A percentile compares a stretch with the other conserved stretches of the same genome.
Conservation (phyloP, 495 filamentous ascomycete species). For the Penicillium mononematosum region DNA sequence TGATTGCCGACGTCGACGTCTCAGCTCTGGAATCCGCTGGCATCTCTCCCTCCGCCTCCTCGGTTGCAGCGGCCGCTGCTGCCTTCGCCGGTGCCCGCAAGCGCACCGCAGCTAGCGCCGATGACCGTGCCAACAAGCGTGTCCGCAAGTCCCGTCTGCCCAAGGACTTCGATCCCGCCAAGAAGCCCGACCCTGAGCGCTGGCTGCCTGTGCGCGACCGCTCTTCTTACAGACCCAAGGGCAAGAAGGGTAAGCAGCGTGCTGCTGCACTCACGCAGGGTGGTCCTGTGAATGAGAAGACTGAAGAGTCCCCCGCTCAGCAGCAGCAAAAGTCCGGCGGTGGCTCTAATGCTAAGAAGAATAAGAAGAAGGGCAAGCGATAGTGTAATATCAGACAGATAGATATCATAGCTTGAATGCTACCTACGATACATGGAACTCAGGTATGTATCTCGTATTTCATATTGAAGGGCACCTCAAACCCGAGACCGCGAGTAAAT, state of each 20-base stretch:
- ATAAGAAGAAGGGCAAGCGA: slow-evolving; percentile 77
- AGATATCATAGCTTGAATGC: background rate
- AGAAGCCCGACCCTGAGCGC: slow-evolving; percentile 80
- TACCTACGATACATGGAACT: slow-evolving; percentile 5
- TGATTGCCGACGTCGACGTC: slow-evolving; percentile 66
- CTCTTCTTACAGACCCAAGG: slow-evolving; percentile 84
- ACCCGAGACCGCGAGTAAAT: background rate
- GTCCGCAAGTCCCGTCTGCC: slow-evolving; percentile 67
- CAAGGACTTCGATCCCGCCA: slow-evolving; percentile 72
- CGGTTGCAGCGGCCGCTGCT: slow-evolving; percentile 37
- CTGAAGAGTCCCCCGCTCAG: slow-evolving; percentile 57
- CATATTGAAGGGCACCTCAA: background rate
- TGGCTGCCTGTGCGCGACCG: slow-evolving; percentile 91
- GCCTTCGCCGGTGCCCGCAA: slow-evolving; percentile 53
- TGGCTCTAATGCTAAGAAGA: slow-evolving; percentile 58
- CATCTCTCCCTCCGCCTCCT: slow-evolving; percentile 59
- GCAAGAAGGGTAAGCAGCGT: slow-evolving; percentile 84
- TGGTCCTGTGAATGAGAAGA: slow-evolving; percentile 67
- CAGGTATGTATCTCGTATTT: background rate
- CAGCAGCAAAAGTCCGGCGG: slow-evolving; percentile 41
- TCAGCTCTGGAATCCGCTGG: slow-evolving; percentile 71
- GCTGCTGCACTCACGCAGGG: slow-evolving; percentile 80
- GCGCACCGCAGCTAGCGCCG: slow-evolving; percentile 53
- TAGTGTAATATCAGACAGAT: slow-evolving; percentile 21
- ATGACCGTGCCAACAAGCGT: slow-evolving; percentile 56